Evolutionary conservation across 371 early-diverging fungal species (phyloP).

Genomic region (Lichtheimia ornata): DNA sequence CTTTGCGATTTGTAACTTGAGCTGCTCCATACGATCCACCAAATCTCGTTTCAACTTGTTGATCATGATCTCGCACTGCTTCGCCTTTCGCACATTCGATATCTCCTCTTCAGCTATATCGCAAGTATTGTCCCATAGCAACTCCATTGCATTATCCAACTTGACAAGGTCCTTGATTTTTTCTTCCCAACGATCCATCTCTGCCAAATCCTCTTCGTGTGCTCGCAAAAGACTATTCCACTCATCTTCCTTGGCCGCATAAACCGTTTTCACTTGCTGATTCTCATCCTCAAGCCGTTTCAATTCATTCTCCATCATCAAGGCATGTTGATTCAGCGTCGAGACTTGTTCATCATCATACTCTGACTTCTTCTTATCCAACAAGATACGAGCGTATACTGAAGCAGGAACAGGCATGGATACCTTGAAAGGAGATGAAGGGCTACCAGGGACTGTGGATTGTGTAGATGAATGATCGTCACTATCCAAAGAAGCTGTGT

Average conservation of each 20-base stretch:
- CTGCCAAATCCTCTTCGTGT: background rate
- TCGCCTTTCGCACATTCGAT: background rate
- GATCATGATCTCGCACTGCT: background rate
- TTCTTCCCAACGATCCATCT: background rate
- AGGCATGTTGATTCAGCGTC: background rate
- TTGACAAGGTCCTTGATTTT: background rate
- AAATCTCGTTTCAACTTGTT: background rate
- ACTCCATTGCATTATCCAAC: background rate
- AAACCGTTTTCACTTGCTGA: background rate
- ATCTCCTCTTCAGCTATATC: background rate
- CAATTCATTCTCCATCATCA: background rate
- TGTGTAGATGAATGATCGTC: no score
- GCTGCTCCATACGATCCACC: background rate
- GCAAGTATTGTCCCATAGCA: background rate
- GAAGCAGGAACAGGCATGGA: background rate
- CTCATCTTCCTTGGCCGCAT: background rate
- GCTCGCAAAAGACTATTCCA: background rate
- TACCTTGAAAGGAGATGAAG: no score
- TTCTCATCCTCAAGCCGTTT: background rate
- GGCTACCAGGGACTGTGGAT: no score
- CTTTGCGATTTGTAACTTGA: background rate
- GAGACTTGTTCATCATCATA: no score
- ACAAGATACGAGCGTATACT: background rate
- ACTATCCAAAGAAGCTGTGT: no score
- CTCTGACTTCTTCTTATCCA: background rate